Base-by-base conservation (phyloP, 495 filamentous ascomycete genomes). In the Schizothecium vesticola region DNA sequence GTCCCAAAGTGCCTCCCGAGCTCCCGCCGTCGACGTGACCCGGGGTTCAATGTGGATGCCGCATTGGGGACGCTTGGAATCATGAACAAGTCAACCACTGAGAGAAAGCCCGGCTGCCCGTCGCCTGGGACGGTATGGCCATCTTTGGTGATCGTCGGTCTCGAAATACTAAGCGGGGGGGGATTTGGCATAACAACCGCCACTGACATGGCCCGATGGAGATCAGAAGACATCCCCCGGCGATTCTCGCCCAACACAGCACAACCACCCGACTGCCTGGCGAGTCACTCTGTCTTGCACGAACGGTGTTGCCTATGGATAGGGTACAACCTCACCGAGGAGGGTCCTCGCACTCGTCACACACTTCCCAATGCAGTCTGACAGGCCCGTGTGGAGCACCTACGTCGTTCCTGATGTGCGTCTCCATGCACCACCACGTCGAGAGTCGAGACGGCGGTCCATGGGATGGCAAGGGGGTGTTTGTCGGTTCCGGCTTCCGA, bases 331-430 rank as follows among this genome's bases (percentile, higher is more conserved):
- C 43, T 51, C 43, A 51, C 43, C 43, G 43, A 51, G 43, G 43
- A 51, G 43, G 43, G 43, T 51, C 43, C 43, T 51, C 43, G 43
- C 43, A 51, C 43, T 51, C 43, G 43, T 51, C 43, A 51, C 16
- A 51, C 36, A n/a, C 43, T 51, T 51, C 43, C 43, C 43, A 51
- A 62, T 65, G 56, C 58, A 58, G 68, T 12, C 63, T 56, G 58
- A 26, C 58, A 21, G 61, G 13, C n/a, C 33, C 16, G 33, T 13
- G 33, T 16, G 19, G 43, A 28, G 26, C 26, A 6, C 26, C 26
- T 28, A 28, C 26, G 26, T 28, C 26, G 21, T 7, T 25, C 43
- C 22, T 51, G 56, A 55, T 36, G 56, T 62, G 36, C 61, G 31
- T 56, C 58, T 63, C 59, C n/a, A 29, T 29, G 8, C 28, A 29